Base-by-base conservation (phyloP, 176 grass and related monocot species). In the Elymus sibiricus region DNA sequence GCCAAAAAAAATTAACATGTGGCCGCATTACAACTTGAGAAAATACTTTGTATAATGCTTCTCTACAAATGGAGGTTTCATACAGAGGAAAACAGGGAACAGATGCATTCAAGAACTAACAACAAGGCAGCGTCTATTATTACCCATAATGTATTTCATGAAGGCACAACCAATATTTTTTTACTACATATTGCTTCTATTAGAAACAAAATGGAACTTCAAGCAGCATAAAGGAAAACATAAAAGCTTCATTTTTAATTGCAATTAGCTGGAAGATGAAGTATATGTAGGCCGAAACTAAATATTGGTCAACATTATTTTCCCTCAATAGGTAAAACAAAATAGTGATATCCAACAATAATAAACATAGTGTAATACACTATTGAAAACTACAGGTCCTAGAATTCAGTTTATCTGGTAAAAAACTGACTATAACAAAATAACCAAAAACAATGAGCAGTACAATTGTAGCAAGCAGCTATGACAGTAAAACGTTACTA, bases 1-100 rank as follows among this genome's bases (percentile, higher is more conserved):
- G 43, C 42, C 25, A 28, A 74, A 28, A 74, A 74, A 17, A 74
- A 19, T 19, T 72, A 9, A 43, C 7, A 14, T 31, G 43, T 28
- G 40, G 26, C 70, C 42, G 17, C 72, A 44, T 75, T 51, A 85
- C 66, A 80, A 84, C 32, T 32, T 62, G 49, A 73, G 47, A 35
- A 15, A 2, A 8, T 21, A 75, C 3, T 75, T 75, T 29, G 25
- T 51, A 51, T 74, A 44, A 47, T 74, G 71, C 42, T 28, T 74
- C 42, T 74, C 42, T 28, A 47, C 24, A 74, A 77, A 61, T 35
- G 37, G 65, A 27, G 28, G 26, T 47, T 35, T 51, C n/a, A n/a
- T 22, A 49, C 26, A 29, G 15, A 79, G n/a, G 37, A 64, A 79
- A 62, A 79, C 40, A 32, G 39, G 60, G 17, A 58, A 69, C 19